Base-by-base conservation (phyloP, 2,329 filamentous ascomycete genomes). In the Fusarium sp. region DNA sequence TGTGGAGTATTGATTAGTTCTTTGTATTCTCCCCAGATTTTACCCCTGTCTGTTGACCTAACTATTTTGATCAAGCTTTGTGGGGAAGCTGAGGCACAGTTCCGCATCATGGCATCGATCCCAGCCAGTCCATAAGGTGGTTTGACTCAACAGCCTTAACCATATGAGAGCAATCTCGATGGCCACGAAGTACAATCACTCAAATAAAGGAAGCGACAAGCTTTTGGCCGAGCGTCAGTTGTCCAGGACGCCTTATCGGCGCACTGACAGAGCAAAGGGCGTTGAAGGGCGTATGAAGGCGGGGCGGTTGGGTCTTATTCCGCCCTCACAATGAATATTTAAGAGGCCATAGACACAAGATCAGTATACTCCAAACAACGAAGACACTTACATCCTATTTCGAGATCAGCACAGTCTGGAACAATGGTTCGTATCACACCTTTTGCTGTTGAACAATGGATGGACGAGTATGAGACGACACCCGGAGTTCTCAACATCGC, bases 401-500 rank as follows among this genome's bases (percentile, higher is more conserved):
- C 31, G 42, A 17, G 6, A 7, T 7, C 24, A 19, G 34, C 24
- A 21, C 8, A 44, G 17, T n/a, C 7, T 10, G 28, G 9, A 57
- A 54, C 10, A 9, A 89, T 89, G 87, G 87, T 88, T 34, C 80
- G 84, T 49, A 85, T 92, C 65, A 81, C 84, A 21, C 83, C 67
- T 2, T 94, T 94, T 74, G 85, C 87, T 17, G 92, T 96, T 10
- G 93, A 97, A 80, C 79, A 88, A 78, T 91, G 88, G 88, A 90
- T 91, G 87, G 86, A 89, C 77, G 79, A 82, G 56, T 88, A 88
- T 67, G 87, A 90, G 75, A 82, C 72, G 10, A 88, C 84, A 4
- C 84, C 85, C 0, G 83, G 82, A 7, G 84, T 87, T 3, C 76
- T 90, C 77, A 94, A 97, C 77, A 87, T 95, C 49, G 91, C 92